phyloP scores from a whole-genome alignment of 768 basidiomycete genomes.

The Tremella mesenterica region DNA sequence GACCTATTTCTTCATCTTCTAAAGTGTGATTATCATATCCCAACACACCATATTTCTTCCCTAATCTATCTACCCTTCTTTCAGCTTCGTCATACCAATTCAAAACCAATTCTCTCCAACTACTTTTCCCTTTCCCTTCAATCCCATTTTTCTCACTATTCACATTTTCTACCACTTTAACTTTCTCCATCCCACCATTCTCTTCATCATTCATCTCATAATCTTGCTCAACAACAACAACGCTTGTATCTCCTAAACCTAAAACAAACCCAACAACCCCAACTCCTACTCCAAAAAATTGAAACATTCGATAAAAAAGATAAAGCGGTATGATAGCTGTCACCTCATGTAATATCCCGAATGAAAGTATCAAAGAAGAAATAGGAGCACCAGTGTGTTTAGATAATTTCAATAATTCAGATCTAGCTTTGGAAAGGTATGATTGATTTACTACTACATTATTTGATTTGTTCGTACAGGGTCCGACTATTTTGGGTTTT shows the following conservation, averaged over 20 bases:
- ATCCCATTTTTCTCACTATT: conserved; percentile 2
- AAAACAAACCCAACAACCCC: conserved; percentile 49
- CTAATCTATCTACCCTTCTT: conserved; percentile 60
- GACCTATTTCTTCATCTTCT: conserved; percentile 10
- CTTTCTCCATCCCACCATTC: not conserved
- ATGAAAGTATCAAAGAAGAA: conserved; percentile 66
- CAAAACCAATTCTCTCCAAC: conserved; percentile 45
- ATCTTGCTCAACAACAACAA: not conserved
- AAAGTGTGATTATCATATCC: conserved; percentile 50
- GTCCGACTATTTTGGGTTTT: too few species aligned
- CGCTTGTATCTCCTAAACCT: not conserved
- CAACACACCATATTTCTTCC: conserved; percentile 68
- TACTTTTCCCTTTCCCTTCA: not conserved
- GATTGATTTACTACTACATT: too few species aligned
- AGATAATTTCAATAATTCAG: too few species aligned
- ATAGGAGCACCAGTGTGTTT: conserved; percentile 64
- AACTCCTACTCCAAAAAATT: conserved; percentile 62
- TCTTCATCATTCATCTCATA: not conserved
- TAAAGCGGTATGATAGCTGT: conserved; percentile 71
- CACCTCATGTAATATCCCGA: conserved; percentile 73
- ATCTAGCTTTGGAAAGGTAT: too few species aligned
- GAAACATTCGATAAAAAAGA: conserved; percentile 62
- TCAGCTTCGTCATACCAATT: conserved; percentile 73
- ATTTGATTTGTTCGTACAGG: too few species aligned
- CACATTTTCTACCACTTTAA: not conserved